Percentiles rank a stretch among this genome's conserved stretches.
Conservation (phyloP, 148 eudicot species). For the Rhododendron griersonianum region DNA sequence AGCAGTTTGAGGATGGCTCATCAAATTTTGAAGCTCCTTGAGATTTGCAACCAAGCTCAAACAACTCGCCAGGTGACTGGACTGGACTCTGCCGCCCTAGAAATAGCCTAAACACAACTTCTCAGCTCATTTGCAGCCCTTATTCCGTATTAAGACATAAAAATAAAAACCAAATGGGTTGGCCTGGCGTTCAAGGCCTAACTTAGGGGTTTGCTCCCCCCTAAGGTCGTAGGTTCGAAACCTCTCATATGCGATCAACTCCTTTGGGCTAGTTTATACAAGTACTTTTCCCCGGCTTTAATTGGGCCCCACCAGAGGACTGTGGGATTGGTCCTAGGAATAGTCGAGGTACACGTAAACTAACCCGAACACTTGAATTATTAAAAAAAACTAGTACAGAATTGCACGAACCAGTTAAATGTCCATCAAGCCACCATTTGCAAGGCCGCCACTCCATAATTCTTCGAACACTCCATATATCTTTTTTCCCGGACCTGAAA, state of each 20-base stretch:
- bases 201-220: neutral
- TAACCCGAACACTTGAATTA: neutral
- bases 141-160: neutral
- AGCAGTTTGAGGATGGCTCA: neutral
- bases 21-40: neutral
- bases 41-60: neutral
- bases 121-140: neutral
- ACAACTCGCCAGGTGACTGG: neutral
- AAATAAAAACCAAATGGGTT: neutral
- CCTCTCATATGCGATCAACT: neutral
- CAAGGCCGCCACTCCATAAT: conserved; percentile 83
- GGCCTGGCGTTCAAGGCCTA: neutral
- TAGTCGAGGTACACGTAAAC: neutral
- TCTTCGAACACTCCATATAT: conserved; percentile 73
- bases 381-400: neutral
- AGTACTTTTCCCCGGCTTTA: neutral
- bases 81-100: neutral
- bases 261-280: neutral
- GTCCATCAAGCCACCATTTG: conserved; percentile 73
- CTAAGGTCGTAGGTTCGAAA: neutral
- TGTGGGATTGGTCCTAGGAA: neutral
- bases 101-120: neutral
- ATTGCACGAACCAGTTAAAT: conserved; percentile 44
- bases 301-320: neutral
- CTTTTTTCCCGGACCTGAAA: conserved; percentile 23